Conservation (phyloP, 352 stramenopile species). For the Pythium grandisporangium region DNA sequence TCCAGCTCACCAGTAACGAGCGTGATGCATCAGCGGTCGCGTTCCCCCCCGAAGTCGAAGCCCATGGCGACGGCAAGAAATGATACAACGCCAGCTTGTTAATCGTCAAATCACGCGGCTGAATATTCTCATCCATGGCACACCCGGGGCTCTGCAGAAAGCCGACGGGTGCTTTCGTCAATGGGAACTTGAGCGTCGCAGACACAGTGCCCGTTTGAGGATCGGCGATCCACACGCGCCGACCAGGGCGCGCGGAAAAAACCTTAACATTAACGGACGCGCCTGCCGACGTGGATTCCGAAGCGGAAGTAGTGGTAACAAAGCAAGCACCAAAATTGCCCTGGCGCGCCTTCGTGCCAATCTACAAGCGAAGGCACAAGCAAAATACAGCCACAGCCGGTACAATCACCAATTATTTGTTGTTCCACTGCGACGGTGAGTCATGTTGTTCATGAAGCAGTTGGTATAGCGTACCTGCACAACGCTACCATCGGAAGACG, state of each 20-base stretch:
- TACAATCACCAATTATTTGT: no score
- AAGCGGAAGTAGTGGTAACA: conserved; percentile 30
- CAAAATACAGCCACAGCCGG: no score
- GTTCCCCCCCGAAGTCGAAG: conserved; percentile 28
- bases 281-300: conserved; percentile 25
- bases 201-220: conserved; percentile 67
- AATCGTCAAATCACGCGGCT: conserved; percentile 65
- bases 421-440: no score
- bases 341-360: conserved; percentile 75
- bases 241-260: conserved; percentile 72
- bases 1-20: conserved; percentile 79
- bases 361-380: conserved; percentile 34
- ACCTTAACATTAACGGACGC: conserved; percentile 50
- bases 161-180: conserved; percentile 47
- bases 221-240: conserved; percentile 76
- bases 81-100: conserved; percentile 72
- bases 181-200: conserved; percentile 75
- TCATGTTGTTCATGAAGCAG: no score
- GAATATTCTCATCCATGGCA: conserved; percentile 47
- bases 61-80: conserved; percentile 54
- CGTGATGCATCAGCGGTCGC: no score
- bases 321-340: conserved; percentile 80
- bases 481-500: conserved; percentile 50
- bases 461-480: conserved; percentile 54
- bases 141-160: conserved; percentile 57